A percentile compares a stretch with the other conserved stretches of the same genome.
phyloP scores from a whole-genome alignment of 768 basidiomycete species.

The Kwoniella sp. region DNA sequence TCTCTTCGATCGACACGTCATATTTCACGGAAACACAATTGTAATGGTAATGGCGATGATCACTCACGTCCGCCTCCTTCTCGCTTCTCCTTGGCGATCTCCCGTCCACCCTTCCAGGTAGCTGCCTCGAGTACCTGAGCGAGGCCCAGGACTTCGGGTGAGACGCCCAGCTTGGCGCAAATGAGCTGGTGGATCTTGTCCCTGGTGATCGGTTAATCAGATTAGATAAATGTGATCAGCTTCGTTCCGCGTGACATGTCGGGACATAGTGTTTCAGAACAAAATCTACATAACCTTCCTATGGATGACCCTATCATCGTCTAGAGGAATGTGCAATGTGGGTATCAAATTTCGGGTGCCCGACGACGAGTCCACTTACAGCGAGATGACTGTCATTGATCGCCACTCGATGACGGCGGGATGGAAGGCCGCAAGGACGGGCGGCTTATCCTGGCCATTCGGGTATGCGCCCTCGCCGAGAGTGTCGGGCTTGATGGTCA shows the following conservation, averaged over 20 bases:
- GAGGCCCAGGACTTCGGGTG: slow-evolving; percentile 65
- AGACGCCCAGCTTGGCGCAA: slow-evolving; percentile 64
- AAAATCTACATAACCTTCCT: no score
- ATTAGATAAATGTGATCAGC: not conserved
- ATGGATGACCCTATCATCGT: no score
- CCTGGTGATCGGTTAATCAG: slow-evolving; percentile 59
- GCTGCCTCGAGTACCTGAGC: slow-evolving; percentile 91
- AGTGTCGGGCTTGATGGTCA: slow-evolving; percentile 66
- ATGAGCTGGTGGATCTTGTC: slow-evolving; percentile 78
- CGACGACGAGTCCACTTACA: slow-evolving; percentile 74
- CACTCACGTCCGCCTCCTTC: slow-evolving; percentile 67
- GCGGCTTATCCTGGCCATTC: slow-evolving; percentile 54
- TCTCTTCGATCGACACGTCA: no score
- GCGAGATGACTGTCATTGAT: slow-evolving; percentile 88
- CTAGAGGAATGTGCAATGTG: no score
- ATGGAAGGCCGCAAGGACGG: slow-evolving; percentile 68
- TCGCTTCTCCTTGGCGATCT: slow-evolving; percentile 79
- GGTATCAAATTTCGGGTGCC: no score
- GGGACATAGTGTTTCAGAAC: no score
- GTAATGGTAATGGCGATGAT: not conserved
- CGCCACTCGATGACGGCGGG: slow-evolving; percentile 95
- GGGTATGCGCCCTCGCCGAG: slow-evolving; percentile 58
- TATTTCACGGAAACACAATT: not conserved
- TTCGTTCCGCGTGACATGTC: not conserved
- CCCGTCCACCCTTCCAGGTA: slow-evolving; percentile 95